These are phyloP conservation scores for Musa acuminata DNA, from an alignment of 176 grass and related monocot species.

Conservation along the genomic window DNA sequence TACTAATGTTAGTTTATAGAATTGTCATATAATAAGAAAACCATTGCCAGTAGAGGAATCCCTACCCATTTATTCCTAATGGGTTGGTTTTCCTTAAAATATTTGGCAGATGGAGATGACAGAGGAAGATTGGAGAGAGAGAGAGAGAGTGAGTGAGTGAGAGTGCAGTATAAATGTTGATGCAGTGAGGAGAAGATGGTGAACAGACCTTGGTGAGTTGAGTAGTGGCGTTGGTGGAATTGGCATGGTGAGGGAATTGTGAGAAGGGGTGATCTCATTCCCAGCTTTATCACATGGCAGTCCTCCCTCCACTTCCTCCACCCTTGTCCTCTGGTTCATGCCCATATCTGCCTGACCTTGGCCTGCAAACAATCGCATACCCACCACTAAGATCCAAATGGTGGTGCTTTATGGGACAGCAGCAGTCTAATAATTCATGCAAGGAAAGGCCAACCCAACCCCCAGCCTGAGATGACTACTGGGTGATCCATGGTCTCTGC, in stretches of 20 bases:
- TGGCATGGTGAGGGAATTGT: slow-evolving; percentile 19
- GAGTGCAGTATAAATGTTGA: no score
- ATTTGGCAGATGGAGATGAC: no score
- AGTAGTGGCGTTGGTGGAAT: slow-evolving; percentile 21
- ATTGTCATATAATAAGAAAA: no score
- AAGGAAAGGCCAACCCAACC: slow-evolving; percentile 5
- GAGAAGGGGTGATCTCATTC: slow-evolving; percentile 13
- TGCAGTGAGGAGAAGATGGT: background rate
- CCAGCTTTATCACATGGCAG: slow-evolving; percentile 21
- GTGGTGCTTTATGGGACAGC: slow-evolving; percentile 2
- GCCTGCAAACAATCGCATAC: slow-evolving; percentile 8
- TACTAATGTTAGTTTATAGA: no score
- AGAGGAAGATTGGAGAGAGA: no score
- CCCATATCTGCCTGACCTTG: slow-evolving; percentile 23
- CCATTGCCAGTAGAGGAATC: no score
- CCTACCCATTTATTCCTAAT: no score
- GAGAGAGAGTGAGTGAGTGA: no score
- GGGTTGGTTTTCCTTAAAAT: no score
- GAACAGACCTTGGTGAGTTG: slow-evolving; percentile 32
- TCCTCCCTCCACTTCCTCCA: slow-evolving; percentile 17
- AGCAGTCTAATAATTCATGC: slow-evolving; percentile 11
- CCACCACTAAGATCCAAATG: slow-evolving; percentile 11
- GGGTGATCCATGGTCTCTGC: background rate
- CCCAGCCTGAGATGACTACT: slow-evolving; percentile 19
- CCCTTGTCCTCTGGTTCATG: slow-evolving; percentile 14